Evolutionary conservation across 768 basidiomycete species (phyloP), one percentile per base, ranked within the genome.

Genomic region (Cantharellus anzutake): DNA sequence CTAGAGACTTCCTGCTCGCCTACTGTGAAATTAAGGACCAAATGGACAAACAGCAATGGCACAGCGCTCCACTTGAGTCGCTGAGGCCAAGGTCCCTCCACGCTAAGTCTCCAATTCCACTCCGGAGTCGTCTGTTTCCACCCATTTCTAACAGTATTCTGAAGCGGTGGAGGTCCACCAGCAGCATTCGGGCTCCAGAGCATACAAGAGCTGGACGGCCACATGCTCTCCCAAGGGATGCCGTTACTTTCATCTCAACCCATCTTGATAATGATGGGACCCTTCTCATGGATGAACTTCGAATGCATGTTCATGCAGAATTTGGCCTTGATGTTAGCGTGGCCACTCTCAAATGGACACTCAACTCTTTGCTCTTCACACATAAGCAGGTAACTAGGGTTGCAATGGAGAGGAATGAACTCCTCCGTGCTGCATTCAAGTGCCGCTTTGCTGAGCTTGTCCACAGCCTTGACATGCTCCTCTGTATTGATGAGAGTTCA

Each of bases 401-500:
- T 2, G 58, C 63, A 3, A 50, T 51, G 7, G 61, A 63, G 41
- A 57, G 61, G 29, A 63, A 62, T 42, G 58, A 63, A 37, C 5
- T 35, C 34, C 0, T 2, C 4, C 39, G 61, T 3, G 57, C 51
- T 29, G 41, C 42, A 14, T 63, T 58, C 48, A 44, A 51, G 7
- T 55, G 41, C 37, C 44, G 40, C 4, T 37, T 55, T n/a, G 58
- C 42, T 11, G 37, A 53, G 5, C 11, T 48, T 48, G 44, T 20
- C 59, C 61, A n/a, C 20, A 16, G 11, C 58, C 63, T 29, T 20
- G 41, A 38, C 58, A 62, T 48, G 51, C 63, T 62, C 41, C 57
- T 63, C 1, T 63, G 61, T 56, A 48, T 61, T 16, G 61, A 63
- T 56, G 63, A 63, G 38, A 59, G 60, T 56, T 0, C 29, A n/a